A percentile compares a stretch with the other conserved stretches of the same genome.
phyloP scores from a whole-genome alignment of 2,329 filamentous ascomycete genomes.

The Trichophyton mentagrophytes region DNA sequence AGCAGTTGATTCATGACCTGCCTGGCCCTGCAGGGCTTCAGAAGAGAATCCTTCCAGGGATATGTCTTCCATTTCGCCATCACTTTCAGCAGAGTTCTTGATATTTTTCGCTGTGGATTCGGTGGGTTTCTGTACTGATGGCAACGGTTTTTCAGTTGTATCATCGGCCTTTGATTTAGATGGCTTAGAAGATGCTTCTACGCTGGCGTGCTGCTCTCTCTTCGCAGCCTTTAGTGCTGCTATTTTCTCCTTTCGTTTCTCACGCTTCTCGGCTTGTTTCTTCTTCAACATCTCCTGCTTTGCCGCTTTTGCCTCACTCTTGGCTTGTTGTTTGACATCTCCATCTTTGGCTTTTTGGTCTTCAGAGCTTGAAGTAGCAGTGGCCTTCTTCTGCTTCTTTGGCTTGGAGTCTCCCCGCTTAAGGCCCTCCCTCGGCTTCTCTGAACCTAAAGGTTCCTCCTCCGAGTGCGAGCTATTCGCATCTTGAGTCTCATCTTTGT shows the following conservation, averaged over 20 bases:
- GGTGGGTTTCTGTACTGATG: background rate
- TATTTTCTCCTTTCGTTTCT: conserved; percentile 15
- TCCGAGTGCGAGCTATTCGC: conserved; percentile 30
- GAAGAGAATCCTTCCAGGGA: conserved; percentile 39
- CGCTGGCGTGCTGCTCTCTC: background rate
- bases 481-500: conserved; percentile 35
- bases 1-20: conserved; percentile 29
- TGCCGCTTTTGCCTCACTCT: conserved; percentile 10
- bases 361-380: background rate
- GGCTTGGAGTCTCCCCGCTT: conserved; percentile 34
- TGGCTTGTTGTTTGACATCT: background rate
- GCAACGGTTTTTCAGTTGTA: conserved; percentile 13
- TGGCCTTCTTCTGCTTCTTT: conserved; percentile 43
- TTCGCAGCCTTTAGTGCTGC: conserved; percentile 7
- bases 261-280: conserved; percentile 10
- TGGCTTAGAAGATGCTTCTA: conserved; percentile 12
- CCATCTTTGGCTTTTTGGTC: conserved; percentile 12
- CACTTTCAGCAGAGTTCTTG: conserved; percentile 13
- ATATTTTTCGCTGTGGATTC: conserved; percentile 15
- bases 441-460: conserved; percentile 32
- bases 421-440: conserved; percentile 50
- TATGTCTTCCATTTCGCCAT: conserved; percentile 27
- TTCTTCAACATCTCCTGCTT: conserved; percentile 17
- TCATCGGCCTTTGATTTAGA: conserved; percentile 15
- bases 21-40: conserved; percentile 21